Conservation (phyloP, 140 eudicot species). For the Cichorium intybus region DNA sequence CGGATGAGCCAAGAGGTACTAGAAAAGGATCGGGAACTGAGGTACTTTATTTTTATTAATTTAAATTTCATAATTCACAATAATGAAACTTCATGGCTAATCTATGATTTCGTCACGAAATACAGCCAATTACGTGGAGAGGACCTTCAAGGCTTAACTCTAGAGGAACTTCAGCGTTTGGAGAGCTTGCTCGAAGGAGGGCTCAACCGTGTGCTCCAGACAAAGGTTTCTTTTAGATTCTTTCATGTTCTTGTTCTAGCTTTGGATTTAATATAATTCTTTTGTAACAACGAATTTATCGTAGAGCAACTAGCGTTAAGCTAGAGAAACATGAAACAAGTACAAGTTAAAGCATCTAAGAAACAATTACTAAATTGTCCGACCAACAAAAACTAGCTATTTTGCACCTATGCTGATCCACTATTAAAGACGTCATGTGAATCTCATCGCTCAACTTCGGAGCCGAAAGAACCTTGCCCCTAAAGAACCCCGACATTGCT, state of each 20-base stretch:
- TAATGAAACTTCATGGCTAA: neutral
- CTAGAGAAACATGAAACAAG: no score
- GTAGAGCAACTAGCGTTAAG: no score
- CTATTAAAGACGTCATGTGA: no score
- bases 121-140: constrained; percentile 56
- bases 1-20: constrained; percentile 44
- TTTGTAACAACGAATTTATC: no score
- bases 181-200: constrained; percentile 58
- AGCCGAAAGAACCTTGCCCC: no score
- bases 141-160: constrained; percentile 49
- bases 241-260: neutral
- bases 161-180: constrained; percentile 55
- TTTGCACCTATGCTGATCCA: no score
- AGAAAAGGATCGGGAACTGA: constrained; percentile 46
- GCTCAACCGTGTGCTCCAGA: constrained; percentile 43
- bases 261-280: neutral
- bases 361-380: no score
- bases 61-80: neutral
- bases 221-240: constrained; percentile 32
- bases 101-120: neutral
- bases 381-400: no score
- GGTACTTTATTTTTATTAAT: constrained; percentile 26
- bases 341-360: no score
- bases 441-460: no score
- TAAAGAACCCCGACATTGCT: no score